Evolutionary conservation across 345 rosid species (phyloP).

Genomic region (Diplotaxis tenuifolia): DNA sequence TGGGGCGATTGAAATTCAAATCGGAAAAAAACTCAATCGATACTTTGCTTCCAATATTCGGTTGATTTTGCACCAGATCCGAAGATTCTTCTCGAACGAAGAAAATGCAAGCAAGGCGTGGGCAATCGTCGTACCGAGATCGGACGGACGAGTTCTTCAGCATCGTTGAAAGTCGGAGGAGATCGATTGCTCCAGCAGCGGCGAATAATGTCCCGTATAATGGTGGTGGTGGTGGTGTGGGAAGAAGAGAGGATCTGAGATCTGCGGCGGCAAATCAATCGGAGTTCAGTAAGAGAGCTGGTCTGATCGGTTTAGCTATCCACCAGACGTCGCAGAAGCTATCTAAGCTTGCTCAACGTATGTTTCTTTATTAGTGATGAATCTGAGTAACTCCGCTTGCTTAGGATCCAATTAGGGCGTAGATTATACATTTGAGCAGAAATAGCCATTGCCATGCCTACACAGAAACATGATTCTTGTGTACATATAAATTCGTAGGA

Average conservation of each 20-base stretch:
- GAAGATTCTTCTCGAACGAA: constrained; percentile 3
- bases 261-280: constrained; percentile 53
- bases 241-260: constrained; percentile 47
- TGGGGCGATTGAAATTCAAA: neutral
- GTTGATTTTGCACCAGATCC: constrained; percentile 30
- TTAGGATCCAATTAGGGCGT: neutral
- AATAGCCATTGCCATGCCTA: too few species aligned
- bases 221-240: neutral
- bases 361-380: constrained; percentile 22
- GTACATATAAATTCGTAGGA: too few species aligned
- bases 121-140: constrained; percentile 62
- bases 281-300: constrained; percentile 63
- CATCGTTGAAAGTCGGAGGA: constrained; percentile 54
- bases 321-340: constrained; percentile 85
- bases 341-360: constrained; percentile 71
- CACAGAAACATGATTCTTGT: too few species aligned
- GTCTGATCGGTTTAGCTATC: constrained; percentile 57
- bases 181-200: constrained; percentile 42
- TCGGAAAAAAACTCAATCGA: constrained; percentile 6
- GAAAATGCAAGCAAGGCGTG: constrained; percentile 40
- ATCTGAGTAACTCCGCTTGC: neutral
- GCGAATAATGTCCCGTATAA: constrained; percentile 36
- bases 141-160: constrained; percentile 63
- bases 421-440: too few species aligned
- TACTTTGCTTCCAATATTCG: neutral